Base-by-base conservation (phyloP, 768 basidiomycete genomes). In the Cystofilobasidium bisporidii region DNA sequence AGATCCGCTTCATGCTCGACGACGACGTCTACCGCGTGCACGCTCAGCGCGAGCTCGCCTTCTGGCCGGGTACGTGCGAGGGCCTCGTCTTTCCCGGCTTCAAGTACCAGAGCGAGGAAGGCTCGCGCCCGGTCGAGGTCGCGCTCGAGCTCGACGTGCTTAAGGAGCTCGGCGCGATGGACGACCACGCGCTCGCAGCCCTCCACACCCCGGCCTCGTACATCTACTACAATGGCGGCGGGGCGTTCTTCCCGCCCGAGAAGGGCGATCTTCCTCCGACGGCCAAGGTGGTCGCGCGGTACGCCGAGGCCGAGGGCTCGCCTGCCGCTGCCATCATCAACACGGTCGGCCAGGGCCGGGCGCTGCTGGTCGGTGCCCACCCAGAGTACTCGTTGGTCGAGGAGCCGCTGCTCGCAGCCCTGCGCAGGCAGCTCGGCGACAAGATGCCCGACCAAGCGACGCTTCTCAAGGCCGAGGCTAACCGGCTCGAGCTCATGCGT, bases 361-460 rank as follows among this genome's bases (percentile, higher is more conserved):
- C 82, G 1, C 75, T 82, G 3, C 73, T 87, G 10, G 86, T 84
- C 82, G 80, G 80, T 1, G 78, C 82, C 0, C 84, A 82, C 69
- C 77, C 85, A 24, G 88, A 88, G 72, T 81, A 81, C 71, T 80
- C 86, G 10, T 71, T 82, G 8, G 73, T 73, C 10, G 74, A 77
- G 65, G 80, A 79, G 48, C 76, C 81, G 17, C 77, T 74, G 3
- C 70, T 69, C 4, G 72, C 24, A n/a, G n/a, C 38, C 22, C 60
- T 67, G 36, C 10, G 18, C 18, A 36, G 28, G 9, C 38, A 18
- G 48, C 53, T 6, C n/a, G 41, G 28, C 40, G 60, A 38, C 33
- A 14, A 48, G 22, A 20, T 73, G 76, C 36, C 55, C 72, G 40
- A 43, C 18, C 28, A 72, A 53, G 50, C 47, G 48, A 48, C 55